Base-by-base conservation (phyloP, 495 filamentous ascomycete species). In the Cercophora newfieldiana region DNA sequence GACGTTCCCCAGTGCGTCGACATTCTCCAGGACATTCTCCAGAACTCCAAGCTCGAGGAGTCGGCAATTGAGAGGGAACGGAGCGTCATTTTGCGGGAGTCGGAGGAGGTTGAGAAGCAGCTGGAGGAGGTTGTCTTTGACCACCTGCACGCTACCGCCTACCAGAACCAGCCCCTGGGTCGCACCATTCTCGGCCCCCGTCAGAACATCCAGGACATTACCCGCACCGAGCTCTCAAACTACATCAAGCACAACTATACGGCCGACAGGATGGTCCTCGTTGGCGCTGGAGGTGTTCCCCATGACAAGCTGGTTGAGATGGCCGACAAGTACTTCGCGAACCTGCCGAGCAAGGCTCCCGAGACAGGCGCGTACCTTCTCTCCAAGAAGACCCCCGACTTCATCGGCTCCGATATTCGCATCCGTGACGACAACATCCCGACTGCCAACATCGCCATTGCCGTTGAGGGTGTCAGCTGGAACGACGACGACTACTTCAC, bases 181-280 rank as follows among this genome's bases (percentile, higher is more conserved):
- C 93, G 95, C 76, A 99, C 95, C 63, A 99, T 99, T 78, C 87
- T 99, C 61, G 95, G 95, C 67, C 94, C 95, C 61, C 93, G 92
- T 82, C 90, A 97, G 84, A 99, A 99, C 87, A 99, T 99, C 81
- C 86, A 92, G 75, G 93, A 90, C 80, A 98, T 99, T 82, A 87
- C 90, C 75, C 88, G 92, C 63, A 86, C 90, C 71, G 94, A 99
- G 80, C 85, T 99, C 68, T 80, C 84, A 74, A 89, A 90, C 81
- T 99, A 98, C 84, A 98, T 99, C 86, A 95, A 95, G 83, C 91
- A 88, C 81, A 99, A 99, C 86, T 99, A 99, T 85, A 96, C 91
- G 51, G 94, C 96, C 65, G 95, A 99, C 82, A 93, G 96, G 74
- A 99, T 98, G 94, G 95, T 99, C 55, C 89, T 99, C 53, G 96